A percentile compares a stretch with the other conserved stretches of the same genome.
These are phyloP conservation scores for Nepenthes alata DNA, from an alignment of 179 eudicot species.

Conservation along the genomic window DNA sequence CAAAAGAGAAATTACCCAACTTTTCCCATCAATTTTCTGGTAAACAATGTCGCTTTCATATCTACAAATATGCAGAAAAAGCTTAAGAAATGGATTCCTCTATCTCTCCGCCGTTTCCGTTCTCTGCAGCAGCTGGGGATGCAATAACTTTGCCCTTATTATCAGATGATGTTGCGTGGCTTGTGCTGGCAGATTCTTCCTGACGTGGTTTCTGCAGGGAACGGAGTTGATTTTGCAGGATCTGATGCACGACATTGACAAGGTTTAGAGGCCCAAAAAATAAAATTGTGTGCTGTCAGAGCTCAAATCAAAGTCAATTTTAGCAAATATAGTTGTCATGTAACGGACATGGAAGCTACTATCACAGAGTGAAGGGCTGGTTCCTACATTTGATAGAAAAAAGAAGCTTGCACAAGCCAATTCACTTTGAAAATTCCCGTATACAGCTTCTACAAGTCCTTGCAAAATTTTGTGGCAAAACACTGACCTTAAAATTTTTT, in stretches of 20 bases:
- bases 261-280: conserved; percentile 3
- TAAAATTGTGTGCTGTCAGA: neutral
- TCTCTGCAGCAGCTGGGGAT: conserved; percentile 35
- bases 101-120: conserved; percentile 16
- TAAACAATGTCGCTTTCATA: neutral
- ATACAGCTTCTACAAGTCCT: too few relatives aligned
- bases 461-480: too few relatives aligned
- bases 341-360: neutral
- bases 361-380: neutral
- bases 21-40: neutral
- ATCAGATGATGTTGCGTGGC: conserved; percentile 21
- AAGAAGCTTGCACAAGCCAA: too few relatives aligned
- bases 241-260: conserved; percentile 22
- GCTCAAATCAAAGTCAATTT: neutral
- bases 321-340: neutral
- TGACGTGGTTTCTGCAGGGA: conserved; percentile 24
- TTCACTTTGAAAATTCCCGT: too few relatives aligned
- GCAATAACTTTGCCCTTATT: conserved; percentile 32
- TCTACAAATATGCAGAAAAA: conserved; percentile 9
- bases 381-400: too few relatives aligned
- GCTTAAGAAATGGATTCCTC: conserved; percentile 13
- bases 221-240: conserved; percentile 45
- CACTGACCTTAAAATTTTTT: too few relatives aligned
- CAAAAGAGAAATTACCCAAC: neutral
- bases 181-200: conserved; percentile 23